Evolutionary conservation across 1,139 yeast species (phyloP).

Genomic region (Hyphopichia buzzinii): DNA sequence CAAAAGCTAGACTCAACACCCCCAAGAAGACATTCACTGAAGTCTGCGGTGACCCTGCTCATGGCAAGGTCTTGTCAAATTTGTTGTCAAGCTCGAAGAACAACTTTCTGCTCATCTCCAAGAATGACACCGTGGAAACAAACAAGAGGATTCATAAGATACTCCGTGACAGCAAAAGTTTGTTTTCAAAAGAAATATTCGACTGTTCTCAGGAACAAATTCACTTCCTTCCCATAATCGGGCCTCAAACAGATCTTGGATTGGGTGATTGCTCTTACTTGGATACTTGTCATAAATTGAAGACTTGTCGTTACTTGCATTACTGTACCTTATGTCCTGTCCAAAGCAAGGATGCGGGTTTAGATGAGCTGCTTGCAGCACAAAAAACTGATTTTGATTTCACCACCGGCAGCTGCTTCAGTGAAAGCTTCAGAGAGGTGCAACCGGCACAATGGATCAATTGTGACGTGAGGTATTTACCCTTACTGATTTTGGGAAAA

Average conservation of each 20-base stretch:
- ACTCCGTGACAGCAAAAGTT: conserved; percentile 13
- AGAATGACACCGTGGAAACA: conserved; percentile 12
- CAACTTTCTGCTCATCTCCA: conserved; percentile 11
- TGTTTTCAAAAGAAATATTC: conserved; percentile 23
- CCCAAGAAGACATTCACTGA: conserved; percentile 44
- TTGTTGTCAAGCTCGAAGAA: conserved; percentile 5
- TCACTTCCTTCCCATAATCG: conserved; percentile 63
- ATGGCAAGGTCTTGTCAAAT: conserved; percentile 36
- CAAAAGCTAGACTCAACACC: conserved; percentile 39
- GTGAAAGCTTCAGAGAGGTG: conserved; percentile 25
- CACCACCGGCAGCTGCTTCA: conserved; percentile 56
- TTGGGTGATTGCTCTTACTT: conserved; percentile 94
- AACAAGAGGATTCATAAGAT: conserved; percentile 16
- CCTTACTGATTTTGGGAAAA: conserved; percentile 70
- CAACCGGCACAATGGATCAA: conserved; percentile 81
- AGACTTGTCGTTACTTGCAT: conserved; percentile 78
- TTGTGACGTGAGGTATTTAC: conserved; percentile 74
- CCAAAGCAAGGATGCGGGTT: conserved; percentile 7
- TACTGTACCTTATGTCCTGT: conserved; percentile 62
- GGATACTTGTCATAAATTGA: conserved; percentile 89
- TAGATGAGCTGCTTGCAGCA: conserved; percentile 10
- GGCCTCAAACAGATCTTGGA: conserved; percentile 53
- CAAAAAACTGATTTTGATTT: conserved; percentile 37
- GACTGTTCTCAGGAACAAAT: conserved; percentile 48
- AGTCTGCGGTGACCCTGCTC: conserved; percentile 50